These are phyloP conservation scores for Cyberlindnera veronae DNA, from an alignment of 805 yeast species.

Conservation along the genomic window DNA sequence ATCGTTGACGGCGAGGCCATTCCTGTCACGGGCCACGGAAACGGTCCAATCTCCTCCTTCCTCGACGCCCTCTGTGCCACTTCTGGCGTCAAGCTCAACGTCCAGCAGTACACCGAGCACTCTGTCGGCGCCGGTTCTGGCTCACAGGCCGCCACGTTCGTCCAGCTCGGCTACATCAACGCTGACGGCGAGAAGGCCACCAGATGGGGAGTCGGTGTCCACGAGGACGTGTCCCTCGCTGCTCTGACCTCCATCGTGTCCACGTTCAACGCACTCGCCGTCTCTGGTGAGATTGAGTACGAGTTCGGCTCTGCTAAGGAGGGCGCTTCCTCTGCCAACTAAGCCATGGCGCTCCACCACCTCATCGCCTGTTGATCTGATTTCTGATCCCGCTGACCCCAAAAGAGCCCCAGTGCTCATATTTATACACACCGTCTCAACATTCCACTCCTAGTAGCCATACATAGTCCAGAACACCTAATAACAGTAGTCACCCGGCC, in stretches of 20 bases:
- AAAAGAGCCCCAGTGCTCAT: too few relatives aligned
- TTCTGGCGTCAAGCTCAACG: constrained; percentile 53
- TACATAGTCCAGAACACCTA: too few relatives aligned
- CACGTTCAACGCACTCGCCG: constrained; percentile 45
- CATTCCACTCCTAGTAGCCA: too few relatives aligned
- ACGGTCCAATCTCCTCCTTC: constrained; percentile 77
- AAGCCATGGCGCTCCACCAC: neutral
- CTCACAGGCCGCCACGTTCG: constrained; percentile 72
- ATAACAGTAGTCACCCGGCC: too few relatives aligned
- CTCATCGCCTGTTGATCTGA: neutral
- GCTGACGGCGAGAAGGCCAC: constrained; percentile 38
- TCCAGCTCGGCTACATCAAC: constrained; percentile 51
- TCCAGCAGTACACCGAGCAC: constrained; percentile 67
- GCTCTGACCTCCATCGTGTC: constrained; percentile 68
- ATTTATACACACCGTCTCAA: too few relatives aligned
- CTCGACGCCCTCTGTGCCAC: constrained; percentile 59
- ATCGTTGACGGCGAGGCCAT: constrained; percentile 28
- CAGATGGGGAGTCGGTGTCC: constrained; percentile 90
- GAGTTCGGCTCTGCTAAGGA: constrained; percentile 11
- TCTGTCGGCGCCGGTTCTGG: constrained; percentile 68
- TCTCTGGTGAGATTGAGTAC: constrained; percentile 21
- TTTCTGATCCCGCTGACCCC: too few relatives aligned
- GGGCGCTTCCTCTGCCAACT: constrained; percentile 17
- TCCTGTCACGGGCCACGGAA: constrained; percentile 56
- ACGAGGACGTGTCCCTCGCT: constrained; percentile 86